Evolutionary conservation across 352 stramenopile genomes (phyloP), one percentile per base, ranked within the genome.

Genomic region (Phytophthora litchii): DNA sequence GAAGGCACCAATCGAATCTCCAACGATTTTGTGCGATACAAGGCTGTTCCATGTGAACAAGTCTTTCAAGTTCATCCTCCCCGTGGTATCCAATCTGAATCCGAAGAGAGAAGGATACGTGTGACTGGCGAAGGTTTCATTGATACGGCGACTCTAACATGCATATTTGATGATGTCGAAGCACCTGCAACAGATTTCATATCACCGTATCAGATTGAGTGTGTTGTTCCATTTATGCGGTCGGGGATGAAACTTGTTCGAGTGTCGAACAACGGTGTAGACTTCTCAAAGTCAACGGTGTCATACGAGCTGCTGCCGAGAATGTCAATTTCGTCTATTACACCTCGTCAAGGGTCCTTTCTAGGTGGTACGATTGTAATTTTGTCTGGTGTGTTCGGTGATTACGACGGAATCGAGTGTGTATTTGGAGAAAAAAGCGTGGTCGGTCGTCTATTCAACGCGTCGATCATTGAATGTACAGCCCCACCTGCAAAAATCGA

Each of bases 261-360:
- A 19, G 46, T 90, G 17, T 70, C 82, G 0, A 89, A 88, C 51
- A 90, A 92, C 31, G 80, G 82, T 4, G 20, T 72, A 3, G 78
- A 92, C 25, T 90, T 80, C 44, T 54, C 66, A 0, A 25, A 45
- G 34, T 63, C 60, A 7, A 48, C 41, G 8, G 41, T 42, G 14
- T 4, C 25, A 11, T 83, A 77, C 31, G 48, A 76, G 21, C 45
- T 76, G 5, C 35, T 85, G 14, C 45, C 72, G 8, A 55, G 57
- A 53, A 74, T 87, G 64, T 65, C 61, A 10, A 70, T 85, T 29
- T 54, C 62, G 21, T 27, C 52, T 16, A 56, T 85, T 36, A 60
- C 34, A n/a, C 74, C 78, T 5, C 46, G 37, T 5, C 37, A 38
- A 7, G 75, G 78, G 9, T 68, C 69, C 20, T 53, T 68, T 11